phyloP scores from a whole-genome alignment of 179 eudicot genomes.

The Beta corolliflora region DNA sequence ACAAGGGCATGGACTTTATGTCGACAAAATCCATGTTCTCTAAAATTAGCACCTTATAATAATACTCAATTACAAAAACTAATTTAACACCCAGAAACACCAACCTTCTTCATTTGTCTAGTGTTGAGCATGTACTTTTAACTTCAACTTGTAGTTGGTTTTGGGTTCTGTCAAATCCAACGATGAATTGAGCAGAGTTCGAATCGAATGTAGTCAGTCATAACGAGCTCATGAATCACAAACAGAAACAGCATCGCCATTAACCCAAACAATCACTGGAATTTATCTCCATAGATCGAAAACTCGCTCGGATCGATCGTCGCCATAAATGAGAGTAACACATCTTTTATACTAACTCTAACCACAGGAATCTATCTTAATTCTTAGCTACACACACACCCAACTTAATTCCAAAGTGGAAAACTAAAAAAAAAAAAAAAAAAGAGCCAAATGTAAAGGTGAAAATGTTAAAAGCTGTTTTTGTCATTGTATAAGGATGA shows the following conservation, averaged over 20 bases:
- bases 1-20: constrained; percentile 34
- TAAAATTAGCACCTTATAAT: constrained; percentile 37
- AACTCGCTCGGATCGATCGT: constrained; percentile 20
- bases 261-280: constrained; percentile 3
- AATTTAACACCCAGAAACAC: constrained; percentile 8
- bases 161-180: constrained; percentile 24
- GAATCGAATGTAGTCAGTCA: not conserved
- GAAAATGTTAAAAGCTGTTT: constrained; percentile 29
- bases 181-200: constrained; percentile 10
- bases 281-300: not conserved
- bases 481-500: constrained; percentile 28
- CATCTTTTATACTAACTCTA: constrained; percentile 7
- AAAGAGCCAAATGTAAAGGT: constrained; percentile 19
- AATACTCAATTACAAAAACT: constrained; percentile 28
- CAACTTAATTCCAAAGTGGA: not conserved
- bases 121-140: not conserved
- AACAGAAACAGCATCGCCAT: not conserved
- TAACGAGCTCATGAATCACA: constrained; percentile 1
- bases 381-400: constrained; percentile 17
- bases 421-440: not conserved
- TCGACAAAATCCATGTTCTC: constrained; percentile 29
- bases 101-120: constrained; percentile 4
- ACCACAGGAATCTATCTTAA: constrained; percentile 17
- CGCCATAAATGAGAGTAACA: constrained; percentile 13
- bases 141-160: not conserved